Evolutionary conservation across 2,329 filamentous ascomycete species (phyloP).

Genomic region (Triangularia verruculosa): DNA sequence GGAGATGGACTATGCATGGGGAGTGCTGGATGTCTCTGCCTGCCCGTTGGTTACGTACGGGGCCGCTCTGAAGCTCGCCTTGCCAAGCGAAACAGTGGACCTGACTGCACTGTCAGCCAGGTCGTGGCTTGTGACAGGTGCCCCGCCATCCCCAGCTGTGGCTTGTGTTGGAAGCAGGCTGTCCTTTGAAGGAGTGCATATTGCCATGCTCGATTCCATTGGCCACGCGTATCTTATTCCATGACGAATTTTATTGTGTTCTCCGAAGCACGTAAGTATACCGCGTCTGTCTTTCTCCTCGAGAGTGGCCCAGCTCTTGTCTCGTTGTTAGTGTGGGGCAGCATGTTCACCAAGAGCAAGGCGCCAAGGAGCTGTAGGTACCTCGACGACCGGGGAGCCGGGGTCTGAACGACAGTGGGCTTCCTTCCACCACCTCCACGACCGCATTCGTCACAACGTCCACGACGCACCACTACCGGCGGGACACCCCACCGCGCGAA

Average conservation of each 20-base stretch:
- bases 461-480: background rate
- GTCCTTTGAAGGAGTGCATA: background rate
- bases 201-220: background rate
- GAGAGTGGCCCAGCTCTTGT: too few species aligned
- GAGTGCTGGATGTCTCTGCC: conserved; percentile 5
- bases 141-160: background rate
- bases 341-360: background rate
- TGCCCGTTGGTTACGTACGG: conserved; percentile 28
- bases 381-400: background rate
- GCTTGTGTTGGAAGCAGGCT: background rate
- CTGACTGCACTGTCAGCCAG: background rate
- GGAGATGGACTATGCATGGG: background rate
- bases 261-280: background rate
- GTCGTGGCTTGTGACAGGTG: conserved; percentile 7
- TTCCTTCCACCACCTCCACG: background rate
- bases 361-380: background rate
- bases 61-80: conserved; percentile 7
- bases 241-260: background rate
- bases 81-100: conserved; percentile 9
- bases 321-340: background rate
- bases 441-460: conserved; percentile 15
- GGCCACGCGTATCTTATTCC: background rate
- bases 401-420: background rate
- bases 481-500: background rate
- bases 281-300: too few species aligned